Evolutionary conservation across 148 eudicot species (phyloP).

Genomic region (Polygonum aviculare): DNA sequence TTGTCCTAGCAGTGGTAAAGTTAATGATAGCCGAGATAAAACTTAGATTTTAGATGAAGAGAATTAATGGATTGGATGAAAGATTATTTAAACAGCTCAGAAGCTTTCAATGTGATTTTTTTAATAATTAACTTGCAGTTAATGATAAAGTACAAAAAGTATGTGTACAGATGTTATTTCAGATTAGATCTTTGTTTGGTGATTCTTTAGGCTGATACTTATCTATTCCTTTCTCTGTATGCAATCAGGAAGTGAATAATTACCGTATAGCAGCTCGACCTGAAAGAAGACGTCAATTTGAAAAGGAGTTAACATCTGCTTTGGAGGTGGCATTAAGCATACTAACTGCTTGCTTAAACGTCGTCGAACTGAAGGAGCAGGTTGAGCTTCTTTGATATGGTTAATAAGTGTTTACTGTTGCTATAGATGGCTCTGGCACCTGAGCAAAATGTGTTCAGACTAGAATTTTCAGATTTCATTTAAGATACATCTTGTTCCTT

Average conservation of each 20-base stretch:
- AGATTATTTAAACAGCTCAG: neutral
- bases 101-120: neutral
- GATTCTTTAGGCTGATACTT: neutral
- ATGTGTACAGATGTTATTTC: neutral
- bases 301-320: constrained; percentile 74
- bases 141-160: neutral
- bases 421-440: neutral
- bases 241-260: constrained; percentile 70
- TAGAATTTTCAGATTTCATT: neutral
- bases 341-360: constrained; percentile 78
- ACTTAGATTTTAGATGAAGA: neutral
- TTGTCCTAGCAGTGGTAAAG: neutral
- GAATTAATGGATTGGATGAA: neutral
- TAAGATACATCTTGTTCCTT: neutral
- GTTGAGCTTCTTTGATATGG: constrained; percentile 18
- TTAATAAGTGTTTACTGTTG: neutral
- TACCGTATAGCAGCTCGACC: constrained; percentile 95
- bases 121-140: neutral
- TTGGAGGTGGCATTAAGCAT: constrained; percentile 68
- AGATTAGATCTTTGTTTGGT: neutral
- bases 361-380: constrained; percentile 84
- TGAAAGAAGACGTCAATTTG: constrained; percentile 91
- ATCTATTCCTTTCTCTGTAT: constrained; percentile 12
- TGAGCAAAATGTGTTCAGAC: neutral
- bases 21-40: neutral